Evolutionary conservation across 1,284 basidiomycete species (phyloP).

Genomic region (Apiotrichum gracile): DNA sequence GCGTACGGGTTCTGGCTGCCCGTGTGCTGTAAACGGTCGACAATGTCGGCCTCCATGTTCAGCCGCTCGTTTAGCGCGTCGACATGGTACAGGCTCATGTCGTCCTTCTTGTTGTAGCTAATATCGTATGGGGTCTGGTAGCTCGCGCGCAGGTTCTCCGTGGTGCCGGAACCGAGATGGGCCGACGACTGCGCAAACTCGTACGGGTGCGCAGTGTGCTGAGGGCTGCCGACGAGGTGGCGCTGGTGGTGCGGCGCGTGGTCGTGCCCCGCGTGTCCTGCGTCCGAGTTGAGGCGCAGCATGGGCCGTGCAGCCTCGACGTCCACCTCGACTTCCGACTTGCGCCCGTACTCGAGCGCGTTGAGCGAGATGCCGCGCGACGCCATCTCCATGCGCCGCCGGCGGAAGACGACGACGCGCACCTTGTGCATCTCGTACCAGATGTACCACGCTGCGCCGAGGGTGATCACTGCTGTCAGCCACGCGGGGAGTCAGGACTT

Average conservation of each 20-base stretch:
- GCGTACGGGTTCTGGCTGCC: neutral
- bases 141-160: constrained; percentile 7
- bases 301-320: neutral
- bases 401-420: constrained; percentile 67
- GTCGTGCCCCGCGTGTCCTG: neutral
- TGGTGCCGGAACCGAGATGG: neutral
- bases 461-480: constrained; percentile 56
- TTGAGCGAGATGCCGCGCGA: constrained; percentile 7
- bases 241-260: neutral
- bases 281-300: neutral
- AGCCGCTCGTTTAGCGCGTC: constrained; percentile 14
- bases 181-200: neutral
- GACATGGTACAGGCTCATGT: constrained; percentile 29
- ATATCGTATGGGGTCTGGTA: constrained; percentile 34
- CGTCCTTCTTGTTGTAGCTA: constrained; percentile 18
- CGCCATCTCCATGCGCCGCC: constrained; percentile 49
- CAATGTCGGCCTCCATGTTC: constrained; percentile 9
- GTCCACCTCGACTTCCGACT: neutral
- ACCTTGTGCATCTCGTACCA: constrained; percentile 66
- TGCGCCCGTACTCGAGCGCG: constrained; percentile 1
- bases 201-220: neutral
- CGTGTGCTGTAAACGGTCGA: neutral
- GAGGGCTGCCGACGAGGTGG: neutral
- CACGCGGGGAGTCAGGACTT: neutral
- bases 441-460: constrained; percentile 78